Evolutionary conservation across 2,329 filamentous ascomycete genomes (phyloP).

Genomic region (Apiospora koreana): DNA sequence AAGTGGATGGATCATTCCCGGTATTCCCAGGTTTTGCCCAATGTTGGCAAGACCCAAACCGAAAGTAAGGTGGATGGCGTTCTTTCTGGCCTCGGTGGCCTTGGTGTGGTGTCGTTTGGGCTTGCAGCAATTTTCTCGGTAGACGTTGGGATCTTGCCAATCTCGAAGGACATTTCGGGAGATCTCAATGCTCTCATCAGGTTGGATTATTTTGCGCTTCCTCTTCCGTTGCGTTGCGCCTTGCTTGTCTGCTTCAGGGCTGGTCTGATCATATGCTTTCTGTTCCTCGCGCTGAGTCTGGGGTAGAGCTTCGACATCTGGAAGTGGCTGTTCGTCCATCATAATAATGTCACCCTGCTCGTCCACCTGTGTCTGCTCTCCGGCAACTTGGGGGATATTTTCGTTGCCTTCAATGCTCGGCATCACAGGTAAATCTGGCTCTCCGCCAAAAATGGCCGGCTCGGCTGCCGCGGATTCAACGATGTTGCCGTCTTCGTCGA

Average conservation of each 20-base stretch:
- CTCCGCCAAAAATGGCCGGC: conserved; percentile 31
- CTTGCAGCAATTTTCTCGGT: conserved; percentile 49
- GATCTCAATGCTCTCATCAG: conserved; percentile 37
- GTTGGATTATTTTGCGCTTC: conserved; percentile 22
- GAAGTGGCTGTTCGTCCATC: conserved; percentile 39
- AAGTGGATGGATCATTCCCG: conserved; percentile 43
- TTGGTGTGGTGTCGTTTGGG: conserved; percentile 31
- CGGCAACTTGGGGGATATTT: background rate
- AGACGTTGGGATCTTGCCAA: conserved; percentile 41
- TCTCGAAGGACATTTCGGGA: conserved; percentile 36
- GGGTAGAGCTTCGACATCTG: conserved; percentile 38
- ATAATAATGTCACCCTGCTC: conserved; percentile 38
- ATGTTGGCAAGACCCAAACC: conserved; percentile 40
- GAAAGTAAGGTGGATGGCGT: conserved; percentile 41
- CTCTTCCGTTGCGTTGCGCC: conserved; percentile 22
- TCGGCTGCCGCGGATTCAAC: conserved; percentile 29
- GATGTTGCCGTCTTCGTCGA: conserved; percentile 54
- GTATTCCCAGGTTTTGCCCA: conserved; percentile 32
- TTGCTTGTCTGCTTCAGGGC: background rate
- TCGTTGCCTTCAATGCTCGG: conserved; percentile 24
- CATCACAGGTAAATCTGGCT: conserved; percentile 46
- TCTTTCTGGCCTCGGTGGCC: conserved; percentile 40
- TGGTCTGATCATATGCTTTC: background rate
- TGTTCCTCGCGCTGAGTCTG: conserved; percentile 24
- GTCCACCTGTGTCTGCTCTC: conserved; percentile 20